Conservation (phyloP, 2,329 filamentous ascomycete species). For the Alternaria gansuensis region DNA sequence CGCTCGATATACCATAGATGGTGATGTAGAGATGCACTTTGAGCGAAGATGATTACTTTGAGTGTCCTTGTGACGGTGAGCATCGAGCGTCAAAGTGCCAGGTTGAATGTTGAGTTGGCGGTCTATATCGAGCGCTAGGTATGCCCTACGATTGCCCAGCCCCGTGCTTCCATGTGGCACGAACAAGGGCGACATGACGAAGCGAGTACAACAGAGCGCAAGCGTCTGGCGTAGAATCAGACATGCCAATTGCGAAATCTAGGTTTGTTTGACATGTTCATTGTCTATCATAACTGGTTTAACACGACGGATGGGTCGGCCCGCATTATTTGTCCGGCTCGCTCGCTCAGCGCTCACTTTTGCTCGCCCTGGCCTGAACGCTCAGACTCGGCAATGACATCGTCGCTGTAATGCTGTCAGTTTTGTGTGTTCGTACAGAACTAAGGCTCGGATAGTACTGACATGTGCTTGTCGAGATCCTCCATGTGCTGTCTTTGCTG, state of each 20-base stretch:
- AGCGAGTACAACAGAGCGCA: constrained; percentile 4
- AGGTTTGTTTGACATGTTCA: constrained; percentile 10
- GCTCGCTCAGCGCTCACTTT: constrained; percentile 34
- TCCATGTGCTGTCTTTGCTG: constrained; percentile 85
- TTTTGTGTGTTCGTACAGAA: constrained; percentile 4
- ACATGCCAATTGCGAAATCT: neutral
- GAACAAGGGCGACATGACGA: constrained; percentile 5
- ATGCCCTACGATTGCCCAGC: neutral
- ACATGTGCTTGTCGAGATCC: constrained; percentile 89
- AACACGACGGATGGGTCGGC: constrained; percentile 8
- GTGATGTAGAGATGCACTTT: constrained; percentile 4
- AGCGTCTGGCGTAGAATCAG: neutral
- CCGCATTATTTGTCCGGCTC: constrained; percentile 4
- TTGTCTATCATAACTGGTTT: constrained; percentile 16
- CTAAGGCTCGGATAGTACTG: constrained; percentile 47
- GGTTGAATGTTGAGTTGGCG: neutral
- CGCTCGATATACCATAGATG: neutral
- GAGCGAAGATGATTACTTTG: neutral
- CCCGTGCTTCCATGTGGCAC: constrained; percentile 6
- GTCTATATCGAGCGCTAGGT: neutral
- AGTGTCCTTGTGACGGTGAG: neutral
- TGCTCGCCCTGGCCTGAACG: constrained; percentile 70
- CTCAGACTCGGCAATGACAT: constrained; percentile 76
- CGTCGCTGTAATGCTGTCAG: constrained; percentile 66
- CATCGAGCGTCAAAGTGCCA: neutral